Conservation (phyloP, 2,329 filamentous ascomycete species). For the Claviceps paspali region DNA sequence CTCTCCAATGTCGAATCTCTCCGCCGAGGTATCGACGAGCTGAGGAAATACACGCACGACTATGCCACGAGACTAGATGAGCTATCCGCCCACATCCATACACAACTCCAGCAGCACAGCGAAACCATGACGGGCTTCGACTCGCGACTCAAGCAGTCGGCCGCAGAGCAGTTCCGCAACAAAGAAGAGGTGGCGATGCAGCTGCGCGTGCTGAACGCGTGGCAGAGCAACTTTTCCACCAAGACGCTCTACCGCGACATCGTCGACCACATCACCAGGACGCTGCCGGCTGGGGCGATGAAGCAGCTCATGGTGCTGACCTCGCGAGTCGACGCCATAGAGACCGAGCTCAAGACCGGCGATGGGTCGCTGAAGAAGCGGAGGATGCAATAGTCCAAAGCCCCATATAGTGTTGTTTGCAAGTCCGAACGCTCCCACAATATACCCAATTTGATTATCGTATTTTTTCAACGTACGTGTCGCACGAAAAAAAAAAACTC, state of each 20-base stretch:
- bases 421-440: too few species aligned
- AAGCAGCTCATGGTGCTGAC: conserved; percentile 10
- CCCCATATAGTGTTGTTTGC: too few species aligned
- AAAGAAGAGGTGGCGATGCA: conserved; percentile 19
- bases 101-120: background rate
- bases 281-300: conserved; percentile 10
- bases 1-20: conserved; percentile 4
- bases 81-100: background rate
- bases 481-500: too few species aligned
- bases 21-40: conserved; percentile 1
- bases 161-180: conserved; percentile 3
- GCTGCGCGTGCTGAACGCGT: conserved; percentile 25
- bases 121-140: conserved; percentile 3
- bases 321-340: conserved; percentile 10
- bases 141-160: background rate
- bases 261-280: conserved; percentile 19
- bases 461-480: too few species aligned
- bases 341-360: conserved; percentile 1
- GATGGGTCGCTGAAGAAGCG: background rate
- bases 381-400: too few species aligned
- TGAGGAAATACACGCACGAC: background rate
- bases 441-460: too few species aligned
- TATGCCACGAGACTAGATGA: background rate
- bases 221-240: conserved; percentile 34
- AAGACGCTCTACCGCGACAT: conserved; percentile 26